Evolutionary conservation across 1,284 basidiomycete species (phyloP), one percentile per base, ranked within the genome.

Genomic region (Xanthoconium separans): DNA sequence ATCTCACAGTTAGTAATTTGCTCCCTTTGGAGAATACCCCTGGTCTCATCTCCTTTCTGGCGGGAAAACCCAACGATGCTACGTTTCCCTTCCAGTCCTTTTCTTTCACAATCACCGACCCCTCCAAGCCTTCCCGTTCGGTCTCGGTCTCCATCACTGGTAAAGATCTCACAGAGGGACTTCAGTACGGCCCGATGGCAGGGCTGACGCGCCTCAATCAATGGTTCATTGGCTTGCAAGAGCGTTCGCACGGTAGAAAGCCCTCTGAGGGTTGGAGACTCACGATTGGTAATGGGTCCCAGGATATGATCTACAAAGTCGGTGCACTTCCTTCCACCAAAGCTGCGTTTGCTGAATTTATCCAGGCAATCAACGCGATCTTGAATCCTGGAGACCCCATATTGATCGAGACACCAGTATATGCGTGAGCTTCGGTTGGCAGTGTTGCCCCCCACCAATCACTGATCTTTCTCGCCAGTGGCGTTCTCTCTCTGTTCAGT

Each of bases 81-180:
- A 91, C 91, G 16, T 98, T 98, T 74, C 95, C 95, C 1, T 89
- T 98, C 70, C 84, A 85, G 8, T 84, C 84, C 2, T 73, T 97
- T 59, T 82, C 79, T 47, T 79, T 90, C 64, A 81, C 77, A 11
- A 47, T 76, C 22, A 76, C 77, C 18, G 78, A 78, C 18, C 85
- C 81, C 1, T 71, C 64, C 29, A 69, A 80, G 54, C 72, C 75
- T 37, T 65, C 65, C n/a, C 65, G 76, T 53, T 77, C 80, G 47
- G 69, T 72, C 13, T 69, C 74, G 2, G 71, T 87, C 39, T 77
- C 73, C 10, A 71, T 94, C 54, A 74, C 78, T n/a, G 80, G 78
- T 5, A 63, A 70, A 2, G 82, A 81, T 44, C 79, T 94, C 42
- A 75, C 78, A 2, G 77, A 77, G 39, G 89, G 83, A 20, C 71